Evolutionary conservation across 1,284 basidiomycete species (phyloP), one percentile per base, ranked within the genome.

Genomic region (Ganoderma sinense): DNA sequence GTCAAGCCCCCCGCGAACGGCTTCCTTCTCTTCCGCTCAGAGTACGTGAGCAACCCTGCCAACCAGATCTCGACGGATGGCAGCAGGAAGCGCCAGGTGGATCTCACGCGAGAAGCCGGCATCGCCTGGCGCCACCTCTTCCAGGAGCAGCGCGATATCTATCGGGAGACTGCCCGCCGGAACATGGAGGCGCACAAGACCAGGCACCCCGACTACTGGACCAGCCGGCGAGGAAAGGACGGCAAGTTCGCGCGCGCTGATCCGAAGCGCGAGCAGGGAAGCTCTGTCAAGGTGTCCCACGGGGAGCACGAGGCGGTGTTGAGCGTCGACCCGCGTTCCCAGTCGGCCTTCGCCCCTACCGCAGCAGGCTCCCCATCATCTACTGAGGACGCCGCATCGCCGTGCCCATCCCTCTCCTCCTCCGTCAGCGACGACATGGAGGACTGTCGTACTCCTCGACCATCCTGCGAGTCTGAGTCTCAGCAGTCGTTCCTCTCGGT

Each of bases 1-100:
- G 53, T 56, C 53, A 56, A 20, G 23, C 53, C 53, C 18, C 53
- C 53, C 14, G 53, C 53, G 16, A 56, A 56, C 53, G 53, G 53
- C 31, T 56, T 56, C 10, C 31, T 56, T 18, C 53, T 56, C 14
- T 56, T 56, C 53, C 53, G 53, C 53, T 33, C 53, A 29, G 16
- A 56, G 53, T 56, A 31, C 31, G 53, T 56, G 29, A 56, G 29
- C 14, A 18, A 31, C 14, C 31, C 53, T 56, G 53, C 31, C 31
- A 31, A 56, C 53, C 29, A 31, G 29, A 20, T 56, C 29, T 56
- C 53, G 8, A 29, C 13, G 13, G 53, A 56, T 20, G 53, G 53
- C 29, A 18, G 16, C 31, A 56, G 16, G 53, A 56, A 56, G 29
- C 53, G 53, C 29, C 53, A 56, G 20, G 53, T 56, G 4, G 18